Evolutionary conservation across 2,329 filamentous ascomycete genomes (phyloP).

Genomic region (Gremmenia infestans): DNA sequence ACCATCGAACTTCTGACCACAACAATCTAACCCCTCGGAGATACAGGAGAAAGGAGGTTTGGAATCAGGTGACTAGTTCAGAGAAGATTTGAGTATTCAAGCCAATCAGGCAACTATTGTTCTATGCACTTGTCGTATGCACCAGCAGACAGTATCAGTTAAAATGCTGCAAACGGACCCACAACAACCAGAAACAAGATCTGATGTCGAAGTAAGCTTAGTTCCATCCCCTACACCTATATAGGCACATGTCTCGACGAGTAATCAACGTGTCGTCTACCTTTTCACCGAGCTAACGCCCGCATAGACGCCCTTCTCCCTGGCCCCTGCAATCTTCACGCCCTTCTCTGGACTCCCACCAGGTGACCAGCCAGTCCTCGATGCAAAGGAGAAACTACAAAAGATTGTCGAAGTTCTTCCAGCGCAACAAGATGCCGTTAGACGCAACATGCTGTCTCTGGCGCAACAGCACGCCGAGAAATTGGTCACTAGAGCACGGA

Average conservation of each 20-base stretch:
- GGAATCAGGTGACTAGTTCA: background rate
- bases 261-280: background rate
- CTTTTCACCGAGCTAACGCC: background rate
- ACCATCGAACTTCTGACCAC: background rate
- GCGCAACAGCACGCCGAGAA: conserved; percentile 8
- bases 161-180: background rate
- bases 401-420: conserved; percentile 20
- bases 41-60: background rate
- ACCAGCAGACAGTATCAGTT: background rate
- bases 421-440: conserved; percentile 21
- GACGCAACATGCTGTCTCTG: conserved; percentile 19
- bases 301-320: conserved; percentile 1
- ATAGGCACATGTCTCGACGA: no score
- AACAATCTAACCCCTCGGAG: background rate
- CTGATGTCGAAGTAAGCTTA: background rate
- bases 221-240: background rate
- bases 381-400: conserved; percentile 11
- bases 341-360: conserved; percentile 19
- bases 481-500: conserved; percentile 8
- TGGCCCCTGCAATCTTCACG: conserved; percentile 22
- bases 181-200: background rate
- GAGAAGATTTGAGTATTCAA: no score
- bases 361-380: background rate
- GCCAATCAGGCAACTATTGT: no score
- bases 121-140: background rate